These are phyloP conservation scores for rapeseed (Brassica napus) DNA, from an alignment of 345 rosid genomes.

Conservation along the genomic window DNA sequence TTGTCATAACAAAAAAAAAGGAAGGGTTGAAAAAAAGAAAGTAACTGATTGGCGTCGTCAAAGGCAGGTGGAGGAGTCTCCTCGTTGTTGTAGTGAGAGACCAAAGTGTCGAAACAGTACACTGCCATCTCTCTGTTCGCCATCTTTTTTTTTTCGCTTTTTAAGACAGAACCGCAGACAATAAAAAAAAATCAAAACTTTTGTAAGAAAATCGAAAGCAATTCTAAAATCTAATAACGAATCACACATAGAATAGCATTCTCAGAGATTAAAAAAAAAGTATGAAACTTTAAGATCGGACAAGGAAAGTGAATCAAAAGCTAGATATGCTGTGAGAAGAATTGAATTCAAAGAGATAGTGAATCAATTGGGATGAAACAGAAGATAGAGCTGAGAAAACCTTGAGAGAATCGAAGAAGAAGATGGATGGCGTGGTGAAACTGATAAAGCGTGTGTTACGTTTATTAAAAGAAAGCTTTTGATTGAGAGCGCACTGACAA, in stretches of 20 bases:
- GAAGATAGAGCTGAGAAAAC: constrained; percentile 7
- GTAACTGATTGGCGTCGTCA: constrained; percentile 77
- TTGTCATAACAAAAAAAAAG: neutral
- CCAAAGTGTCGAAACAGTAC: constrained; percentile 88
- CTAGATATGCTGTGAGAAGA: constrained; percentile 8
- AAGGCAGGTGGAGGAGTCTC: constrained; percentile 88
- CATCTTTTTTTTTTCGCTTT: constrained; percentile 45
- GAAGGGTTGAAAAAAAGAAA: neutral
- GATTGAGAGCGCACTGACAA: too few species aligned
- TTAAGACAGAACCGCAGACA: neutral
- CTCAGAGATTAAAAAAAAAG: neutral
- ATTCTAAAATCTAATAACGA: neutral
- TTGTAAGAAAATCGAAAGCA: neutral
- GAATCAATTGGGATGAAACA: neutral
- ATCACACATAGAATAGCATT: neutral
- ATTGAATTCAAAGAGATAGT: neutral
- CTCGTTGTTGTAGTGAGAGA: constrained; percentile 87
- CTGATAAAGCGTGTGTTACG: neutral
- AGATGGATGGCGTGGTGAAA: constrained; percentile 9
- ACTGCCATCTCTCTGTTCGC: constrained; percentile 96
- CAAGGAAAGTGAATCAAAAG: neutral
- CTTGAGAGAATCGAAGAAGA: constrained; percentile 14
- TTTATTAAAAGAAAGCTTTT: constrained; percentile 20
- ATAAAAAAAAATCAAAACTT: neutral
- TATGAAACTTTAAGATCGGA: neutral